These are phyloP conservation scores for Phaeotremella fagi DNA, from an alignment of 768 basidiomycete species.

Conservation along the genomic window DNA sequence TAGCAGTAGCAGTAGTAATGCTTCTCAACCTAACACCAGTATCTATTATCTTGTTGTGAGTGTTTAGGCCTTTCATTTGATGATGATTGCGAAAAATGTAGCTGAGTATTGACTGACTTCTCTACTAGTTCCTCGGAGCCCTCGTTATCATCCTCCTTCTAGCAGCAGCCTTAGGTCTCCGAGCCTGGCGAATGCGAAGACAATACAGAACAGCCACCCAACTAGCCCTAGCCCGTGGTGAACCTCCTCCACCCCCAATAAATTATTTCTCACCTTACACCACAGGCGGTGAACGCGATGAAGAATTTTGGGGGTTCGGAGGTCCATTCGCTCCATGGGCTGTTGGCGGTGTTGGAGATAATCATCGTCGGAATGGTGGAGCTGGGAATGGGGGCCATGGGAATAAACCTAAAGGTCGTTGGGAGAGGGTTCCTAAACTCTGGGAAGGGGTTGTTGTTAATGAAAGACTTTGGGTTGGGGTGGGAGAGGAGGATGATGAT, in stretches of 20 bases:
- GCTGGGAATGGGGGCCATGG: not conserved
- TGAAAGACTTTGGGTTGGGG: conserved; percentile 3
- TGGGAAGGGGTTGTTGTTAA: conserved; percentile 20
- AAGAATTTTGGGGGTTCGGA: conserved; percentile 30
- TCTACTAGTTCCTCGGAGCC: conserved; percentile 35
- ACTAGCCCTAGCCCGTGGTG: conserved; percentile 34
- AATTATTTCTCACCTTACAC: not conserved
- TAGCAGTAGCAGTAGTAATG: not conserved
- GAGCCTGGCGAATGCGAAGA: conserved; percentile 28
- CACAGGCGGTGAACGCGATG: conserved; percentile 1
- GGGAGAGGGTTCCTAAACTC: conserved; percentile 24
- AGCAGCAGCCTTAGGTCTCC: conserved; percentile 28
- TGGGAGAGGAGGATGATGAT: conserved; percentile 11
- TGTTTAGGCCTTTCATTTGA: not conserved
- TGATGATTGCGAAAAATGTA: not conserved
- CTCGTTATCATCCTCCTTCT: conserved; percentile 29
- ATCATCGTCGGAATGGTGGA: not conserved
- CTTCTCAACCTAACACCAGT: conserved; percentile 14
- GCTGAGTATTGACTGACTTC: not conserved
- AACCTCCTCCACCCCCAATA: conserved; percentile 15
- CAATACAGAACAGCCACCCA: conserved; percentile 37
- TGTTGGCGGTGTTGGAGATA: conserved; percentile 7
- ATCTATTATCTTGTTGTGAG: conserved; percentile 42
- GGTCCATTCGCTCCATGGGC: conserved; percentile 17
- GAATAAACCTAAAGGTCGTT: conserved; percentile 10